Evolutionary conservation across 2,329 filamentous ascomycete species (phyloP), one percentile per base, ranked within the genome.

Genomic region (Monilinia fructicola): DNA sequence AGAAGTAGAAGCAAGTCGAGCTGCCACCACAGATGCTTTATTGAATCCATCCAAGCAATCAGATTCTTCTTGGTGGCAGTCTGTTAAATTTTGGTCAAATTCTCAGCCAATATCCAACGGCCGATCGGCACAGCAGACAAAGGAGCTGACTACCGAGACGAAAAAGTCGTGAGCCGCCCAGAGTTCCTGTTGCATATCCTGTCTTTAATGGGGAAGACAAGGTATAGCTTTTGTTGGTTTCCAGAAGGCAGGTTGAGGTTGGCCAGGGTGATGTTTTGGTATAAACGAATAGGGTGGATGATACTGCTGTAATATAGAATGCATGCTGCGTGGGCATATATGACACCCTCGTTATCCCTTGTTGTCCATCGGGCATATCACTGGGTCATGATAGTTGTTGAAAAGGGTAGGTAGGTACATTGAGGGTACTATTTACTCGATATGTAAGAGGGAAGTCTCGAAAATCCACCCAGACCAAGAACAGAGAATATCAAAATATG

Each of bases 21-120:
- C 64, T 67, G 54, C 66, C 61, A 61, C 70, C 42, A 73, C 68
- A 21, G 59, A 70, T 38, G 55, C 69, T 42, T 64, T 66, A 16
- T 56, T 73, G 61, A 67, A 69, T 16, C 59, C 69, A 23, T 52
- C 67, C 21, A 48, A 59, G n/a, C 46, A 65, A 31, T n/a, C 68
- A 18, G 69, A 50, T 9, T 71, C 71, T 56, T 73, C 72, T 59
- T 73, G 71, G 71, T 73, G 71, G 71, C 65, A 72, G 7, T 73
- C 63, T 21, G 62, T 65, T 12, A 68, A 55, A 48, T 38, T 70
- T 23, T 72, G 70, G 70, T 54, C 67, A 46, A 68, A n/a, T 40
- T 16, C 62, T 58, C 62, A 38, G 53, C 40, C 42, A 40, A 26
- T 31, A 58, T 35, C 56, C 12, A 38, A 38, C 10, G 21, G 28